Evolutionary conservation across 1,284 basidiomycete genomes (phyloP).

Genomic region (Rugosomyces carneus): DNA sequence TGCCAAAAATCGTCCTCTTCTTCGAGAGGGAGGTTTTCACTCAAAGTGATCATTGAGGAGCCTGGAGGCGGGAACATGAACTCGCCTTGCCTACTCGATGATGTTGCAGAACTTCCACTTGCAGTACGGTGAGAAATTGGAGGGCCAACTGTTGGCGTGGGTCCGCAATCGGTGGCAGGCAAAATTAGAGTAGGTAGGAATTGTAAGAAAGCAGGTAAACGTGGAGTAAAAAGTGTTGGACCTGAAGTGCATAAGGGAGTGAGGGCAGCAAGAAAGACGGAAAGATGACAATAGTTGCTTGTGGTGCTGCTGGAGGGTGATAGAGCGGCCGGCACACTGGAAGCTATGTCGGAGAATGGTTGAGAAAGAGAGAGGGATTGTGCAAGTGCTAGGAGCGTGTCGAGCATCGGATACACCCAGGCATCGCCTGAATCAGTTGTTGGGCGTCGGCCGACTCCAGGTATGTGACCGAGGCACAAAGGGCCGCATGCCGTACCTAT

Average conservation of each 20-base stretch:
- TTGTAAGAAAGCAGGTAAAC: slow-evolving; percentile 53
- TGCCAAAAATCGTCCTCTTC: slow-evolving; percentile 36
- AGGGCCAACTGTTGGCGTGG: slow-evolving; percentile 65
- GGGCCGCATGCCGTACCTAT: slow-evolving; percentile 54
- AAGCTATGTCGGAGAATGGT: slow-evolving; percentile 48
- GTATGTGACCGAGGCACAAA: slow-evolving; percentile 60
- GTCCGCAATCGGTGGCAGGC: slow-evolving; percentile 59
- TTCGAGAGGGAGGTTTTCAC: slow-evolving; percentile 7
- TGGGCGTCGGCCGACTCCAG: slow-evolving; percentile 48
- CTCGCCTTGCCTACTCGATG: slow-evolving; percentile 22
- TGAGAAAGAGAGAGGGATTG: slow-evolving; percentile 2
- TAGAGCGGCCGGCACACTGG: slow-evolving; percentile 36
- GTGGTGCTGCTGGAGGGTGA: slow-evolving; percentile 17
- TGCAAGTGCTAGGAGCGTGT: slow-evolving; percentile 9
- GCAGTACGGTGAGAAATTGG: slow-evolving; percentile 44
- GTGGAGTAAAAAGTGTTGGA: slow-evolving; percentile 62
- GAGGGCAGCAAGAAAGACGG: slow-evolving; percentile 61
- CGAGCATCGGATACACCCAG: slow-evolving; percentile 7
- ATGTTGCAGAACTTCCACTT: slow-evolving; percentile 11
- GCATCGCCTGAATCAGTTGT: slow-evolving; percentile 49
- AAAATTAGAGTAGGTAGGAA: slow-evolving; percentile 64
- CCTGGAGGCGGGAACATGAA: slow-evolving; percentile 52
- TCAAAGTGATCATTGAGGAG: slow-evolving; percentile 2
- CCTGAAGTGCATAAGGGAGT: slow-evolving; percentile 66
- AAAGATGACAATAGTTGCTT: slow-evolving; percentile 39